Evolutionary conservation across 1,284 basidiomycete genomes (phyloP).

Genomic region (Ceratobasidium sp.): DNA sequence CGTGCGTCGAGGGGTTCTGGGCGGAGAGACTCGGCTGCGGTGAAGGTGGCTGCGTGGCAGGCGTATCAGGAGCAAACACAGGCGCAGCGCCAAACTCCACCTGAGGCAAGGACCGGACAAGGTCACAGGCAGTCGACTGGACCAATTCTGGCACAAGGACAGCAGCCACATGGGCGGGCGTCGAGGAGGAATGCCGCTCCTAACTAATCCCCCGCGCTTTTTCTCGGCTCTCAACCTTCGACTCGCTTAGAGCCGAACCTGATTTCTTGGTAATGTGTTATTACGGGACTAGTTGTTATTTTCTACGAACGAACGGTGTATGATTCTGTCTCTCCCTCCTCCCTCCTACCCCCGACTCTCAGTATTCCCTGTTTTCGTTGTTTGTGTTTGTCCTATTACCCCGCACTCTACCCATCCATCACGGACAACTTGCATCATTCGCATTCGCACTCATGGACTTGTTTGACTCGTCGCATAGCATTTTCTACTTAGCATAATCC

Average conservation of each 20-base stretch:
- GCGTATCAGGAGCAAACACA: conserved; percentile 70
- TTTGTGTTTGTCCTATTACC: not conserved
- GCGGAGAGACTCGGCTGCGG: conserved; percentile 42
- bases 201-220: conserved; percentile 31
- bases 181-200: conserved; percentile 18
- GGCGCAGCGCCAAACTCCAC: conserved; percentile 52
- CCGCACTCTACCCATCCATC: not conserved
- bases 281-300: not conserved
- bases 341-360: not conserved
- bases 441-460: conserved; percentile 5
- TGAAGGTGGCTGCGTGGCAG: conserved; percentile 88
- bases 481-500: conserved; percentile 3
- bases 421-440: too few species aligned
- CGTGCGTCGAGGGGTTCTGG: not conserved
- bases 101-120: not conserved
- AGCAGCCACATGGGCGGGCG: conserved; percentile 11
- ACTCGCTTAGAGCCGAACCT: not conserved
- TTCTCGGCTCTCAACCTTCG: not conserved
- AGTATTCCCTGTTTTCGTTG: not conserved
- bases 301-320: not conserved
- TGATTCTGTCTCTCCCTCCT: not conserved
- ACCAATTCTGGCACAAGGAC: not conserved
- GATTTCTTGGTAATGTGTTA: not conserved
- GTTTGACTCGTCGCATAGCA: conserved; percentile 11
- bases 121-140: conserved; percentile 20